A percentile compares a stretch with the other conserved stretches of the same genome.
phyloP scores from a whole-genome alignment of 2,329 filamentous ascomycete genomes.

The Stagonosporopsis rhizophila region DNA sequence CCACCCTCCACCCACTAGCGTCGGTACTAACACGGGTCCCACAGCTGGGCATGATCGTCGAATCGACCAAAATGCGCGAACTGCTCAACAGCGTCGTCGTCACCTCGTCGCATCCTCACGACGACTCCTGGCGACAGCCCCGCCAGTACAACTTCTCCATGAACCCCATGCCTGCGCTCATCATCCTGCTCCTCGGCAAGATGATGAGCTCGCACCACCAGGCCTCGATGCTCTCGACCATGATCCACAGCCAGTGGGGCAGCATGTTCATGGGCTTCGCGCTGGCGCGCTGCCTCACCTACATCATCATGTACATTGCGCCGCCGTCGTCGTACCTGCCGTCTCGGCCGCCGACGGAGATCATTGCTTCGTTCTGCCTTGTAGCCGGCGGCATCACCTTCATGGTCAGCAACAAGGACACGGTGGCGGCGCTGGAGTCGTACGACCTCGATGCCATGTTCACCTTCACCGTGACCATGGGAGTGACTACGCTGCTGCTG shows the following conservation, averaged over 20 bases:
- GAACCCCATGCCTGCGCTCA: slow-evolving; percentile 86
- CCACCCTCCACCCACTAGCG: slow-evolving; percentile 8
- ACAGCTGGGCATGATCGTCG: slow-evolving; percentile 80
- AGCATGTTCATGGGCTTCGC: slow-evolving; percentile 82
- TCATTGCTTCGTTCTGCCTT: slow-evolving; percentile 86
- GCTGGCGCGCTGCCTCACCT: slow-evolving; percentile 78
- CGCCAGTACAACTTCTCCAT: slow-evolving; percentile 75
- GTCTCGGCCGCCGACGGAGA: slow-evolving; percentile 85
- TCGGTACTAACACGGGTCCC: slow-evolving; percentile 34
- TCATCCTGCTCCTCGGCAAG: slow-evolving; percentile 85
- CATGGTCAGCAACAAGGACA: slow-evolving; percentile 85
- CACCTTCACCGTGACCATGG: slow-evolving; percentile 87
- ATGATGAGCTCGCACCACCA: slow-evolving; percentile 98
- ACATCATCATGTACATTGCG: slow-evolving; percentile 78
- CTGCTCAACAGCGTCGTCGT: slow-evolving; percentile 65
- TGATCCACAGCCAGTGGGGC: slow-evolving; percentile 96
- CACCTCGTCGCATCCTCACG: slow-evolving; percentile 50
- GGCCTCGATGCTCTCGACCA: slow-evolving; percentile 79
- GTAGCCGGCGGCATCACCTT: slow-evolving; percentile 89
- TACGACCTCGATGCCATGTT: slow-evolving; percentile 90
- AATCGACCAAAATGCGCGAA: slow-evolving; percentile 70
- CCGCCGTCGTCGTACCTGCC: slow-evolving; percentile 82
- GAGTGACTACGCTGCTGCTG: slow-evolving; percentile 82
- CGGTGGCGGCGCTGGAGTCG: slow-evolving; percentile 76
- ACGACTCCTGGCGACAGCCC: slow-evolving; percentile 65